Evolutionary conservation across 2,329 filamentous ascomycete genomes (phyloP).

Genomic region (Tolypocladium inflatum): DNA sequence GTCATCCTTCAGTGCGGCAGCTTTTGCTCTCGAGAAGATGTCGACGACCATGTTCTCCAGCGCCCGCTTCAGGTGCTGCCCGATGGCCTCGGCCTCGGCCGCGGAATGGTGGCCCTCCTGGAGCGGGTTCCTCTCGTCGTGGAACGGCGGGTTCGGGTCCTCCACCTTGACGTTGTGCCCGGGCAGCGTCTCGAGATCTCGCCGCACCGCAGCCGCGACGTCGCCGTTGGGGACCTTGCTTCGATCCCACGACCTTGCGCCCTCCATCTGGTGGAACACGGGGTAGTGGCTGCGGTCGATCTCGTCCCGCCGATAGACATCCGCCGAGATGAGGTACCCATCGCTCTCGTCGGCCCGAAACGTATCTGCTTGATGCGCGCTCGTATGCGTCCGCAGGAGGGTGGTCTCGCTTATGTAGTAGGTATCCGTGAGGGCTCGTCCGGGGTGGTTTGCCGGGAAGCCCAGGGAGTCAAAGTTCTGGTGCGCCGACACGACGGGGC

Average conservation of each 20-base stretch:
- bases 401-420: constrained; percentile 87
- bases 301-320: constrained; percentile 92
- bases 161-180: constrained; percentile 68
- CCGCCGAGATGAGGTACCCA: constrained; percentile 85
- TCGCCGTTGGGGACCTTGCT: constrained; percentile 45
- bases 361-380: constrained; percentile 79
- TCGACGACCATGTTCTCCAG: constrained; percentile 85
- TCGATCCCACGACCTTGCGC: constrained; percentile 81
- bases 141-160: constrained; percentile 70
- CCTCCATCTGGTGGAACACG: constrained; percentile 98
- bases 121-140: constrained; percentile 73
- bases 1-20: constrained; percentile 47
- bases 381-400: constrained; percentile 86
- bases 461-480: constrained; percentile 98
- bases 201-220: constrained; percentile 55
- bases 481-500: constrained; percentile 71
- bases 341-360: constrained; percentile 63
- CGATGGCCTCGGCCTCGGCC: constrained; percentile 75
- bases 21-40: constrained; percentile 71
- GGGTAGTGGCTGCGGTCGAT: constrained; percentile 94
- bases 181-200: constrained; percentile 63
- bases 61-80: constrained; percentile 76
- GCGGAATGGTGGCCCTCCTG: constrained; percentile 61
- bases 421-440: constrained; percentile 79
- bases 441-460: constrained; percentile 80